Evolutionary conservation across 805 yeast species (phyloP).

Genomic region (Nakazawaea holstii): DNA sequence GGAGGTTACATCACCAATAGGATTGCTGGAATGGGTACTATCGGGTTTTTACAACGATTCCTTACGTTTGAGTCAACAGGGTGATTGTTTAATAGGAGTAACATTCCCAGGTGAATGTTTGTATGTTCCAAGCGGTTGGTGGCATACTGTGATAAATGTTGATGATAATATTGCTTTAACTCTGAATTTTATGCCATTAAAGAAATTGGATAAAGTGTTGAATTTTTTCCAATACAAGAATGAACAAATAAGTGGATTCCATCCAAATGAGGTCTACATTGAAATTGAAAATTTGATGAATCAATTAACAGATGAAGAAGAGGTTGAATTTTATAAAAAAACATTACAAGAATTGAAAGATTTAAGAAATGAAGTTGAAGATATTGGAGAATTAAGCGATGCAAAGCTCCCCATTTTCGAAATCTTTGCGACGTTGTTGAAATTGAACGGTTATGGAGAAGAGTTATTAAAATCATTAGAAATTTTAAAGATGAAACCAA

Average conservation of each 20-base stretch:
- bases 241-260: slow-evolving; percentile 78
- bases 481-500: slow-evolving; percentile 29
- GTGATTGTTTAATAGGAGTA: slow-evolving; percentile 58
- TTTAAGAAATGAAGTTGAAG: slow-evolving; percentile 39
- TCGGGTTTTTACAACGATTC: slow-evolving; percentile 77
- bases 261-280: slow-evolving; percentile 43
- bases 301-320: slow-evolving; percentile 14
- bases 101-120: slow-evolving; percentile 80
- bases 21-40: slow-evolving; percentile 86
- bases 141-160: slow-evolving; percentile 90
- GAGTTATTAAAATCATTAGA: slow-evolving; percentile 30
- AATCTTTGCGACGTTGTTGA: slow-evolving; percentile 48
- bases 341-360: slow-evolving; percentile 17
- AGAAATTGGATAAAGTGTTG: slow-evolving; percentile 56
- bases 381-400: slow-evolving; percentile 51
- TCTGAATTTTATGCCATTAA: slow-evolving; percentile 77
- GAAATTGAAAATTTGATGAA: slow-evolving; percentile 28
- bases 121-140: slow-evolving; percentile 95
- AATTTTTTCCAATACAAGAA: slow-evolving; percentile 61
- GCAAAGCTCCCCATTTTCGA: slow-evolving; percentile 54
- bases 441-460: slow-evolving; percentile 29
- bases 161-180: slow-evolving; percentile 84
- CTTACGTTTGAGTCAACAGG: slow-evolving; percentile 39
- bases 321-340: slow-evolving; percentile 3
- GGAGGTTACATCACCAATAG: slow-evolving; percentile 89